Base-by-base conservation (phyloP, 306 rosid genomes). In the Trichosanthes truncata region DNA sequence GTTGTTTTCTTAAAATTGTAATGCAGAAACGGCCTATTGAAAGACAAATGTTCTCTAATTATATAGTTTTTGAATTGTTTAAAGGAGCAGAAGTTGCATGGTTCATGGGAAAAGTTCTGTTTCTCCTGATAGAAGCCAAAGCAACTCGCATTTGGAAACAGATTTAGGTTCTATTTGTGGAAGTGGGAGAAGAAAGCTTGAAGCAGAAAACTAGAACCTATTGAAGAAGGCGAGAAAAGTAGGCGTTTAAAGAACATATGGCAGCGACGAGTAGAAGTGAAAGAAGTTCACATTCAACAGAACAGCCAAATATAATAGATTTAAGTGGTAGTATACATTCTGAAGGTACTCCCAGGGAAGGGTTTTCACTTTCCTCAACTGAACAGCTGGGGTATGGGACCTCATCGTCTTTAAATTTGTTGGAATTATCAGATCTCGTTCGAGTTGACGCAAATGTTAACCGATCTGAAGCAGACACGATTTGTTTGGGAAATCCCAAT, bases 361-460 rank as follows among this genome's bases (percentile, higher is more conserved):
- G 78, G 46, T 43, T 21, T 74, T 40, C 43, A 40, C 79, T 78
- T 78, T 20, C 51, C 76, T 72, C 82, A 1, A 26, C 74, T 33
- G 66, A n/a, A 83, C 63, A 38, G 8, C 79, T 79, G 53, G 63
- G 81, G 60, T 65, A 74, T 63, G 29, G 26, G 52, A 49, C 81
- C 8, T 43, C 82, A 9, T 59, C 81, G 25, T 78, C 81, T 80
- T 82, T 88, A 53, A 68, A 81, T 17, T 81, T 82, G 6, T 84
- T 88, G 62, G 84, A 84, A 40, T 74, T 83, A 57, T 71, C 81
- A 23, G 85, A 77, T 86, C 61, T 82, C 26, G 82, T 79, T 72
- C 77, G 76, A 78, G 48, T 55, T 49, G 86, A 78, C 52, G 46
- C 75, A 40, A 59, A 31, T 51, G 71, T 52, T 68, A 40, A 74